These are phyloP conservation scores for Podila horticola DNA, from an alignment of 192 early-diverging fungal genomes.

Conservation along the genomic window DNA sequence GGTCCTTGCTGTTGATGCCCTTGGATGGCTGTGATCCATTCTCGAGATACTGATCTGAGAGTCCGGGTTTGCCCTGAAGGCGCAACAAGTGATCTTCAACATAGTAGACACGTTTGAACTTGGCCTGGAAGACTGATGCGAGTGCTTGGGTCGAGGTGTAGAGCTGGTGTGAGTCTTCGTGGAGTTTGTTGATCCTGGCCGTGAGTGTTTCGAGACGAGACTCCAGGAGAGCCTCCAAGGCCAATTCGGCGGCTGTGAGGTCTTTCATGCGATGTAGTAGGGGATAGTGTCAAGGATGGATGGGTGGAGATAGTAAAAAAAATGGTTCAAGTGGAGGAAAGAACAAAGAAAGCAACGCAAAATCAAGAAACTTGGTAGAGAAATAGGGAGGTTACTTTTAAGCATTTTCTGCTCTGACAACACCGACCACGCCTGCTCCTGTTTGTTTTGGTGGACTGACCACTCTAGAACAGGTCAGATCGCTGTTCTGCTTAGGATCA, in stretches of 20 bases:
- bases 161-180: constrained; percentile 2
- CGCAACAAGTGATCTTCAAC: constrained; percentile 41
- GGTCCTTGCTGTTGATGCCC: constrained; percentile 20
- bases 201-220: constrained; percentile 37
- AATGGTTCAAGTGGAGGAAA: neutral
- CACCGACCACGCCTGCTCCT: no score
- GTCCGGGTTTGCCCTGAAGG: constrained; percentile 46
- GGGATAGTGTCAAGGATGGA: neutral
- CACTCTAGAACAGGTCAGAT: no score
- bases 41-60: constrained; percentile 19
- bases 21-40: constrained; percentile 18
- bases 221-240: constrained; percentile 40
- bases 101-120: constrained; percentile 20
- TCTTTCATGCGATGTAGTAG: constrained; percentile 10
- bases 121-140: constrained; percentile 11
- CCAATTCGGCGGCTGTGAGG: constrained; percentile 38
- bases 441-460: no score
- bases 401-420: no score
- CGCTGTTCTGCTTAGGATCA: no score
- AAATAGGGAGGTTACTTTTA: neutral
- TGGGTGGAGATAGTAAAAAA: neutral
- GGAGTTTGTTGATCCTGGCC: constrained; percentile 20
- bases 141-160: constrained; percentile 16
- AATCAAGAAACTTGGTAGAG: neutral
- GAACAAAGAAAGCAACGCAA: neutral